Conservation (phyloP, 2,329 filamentous ascomycete species). For the Neonectria hederae region DNA sequence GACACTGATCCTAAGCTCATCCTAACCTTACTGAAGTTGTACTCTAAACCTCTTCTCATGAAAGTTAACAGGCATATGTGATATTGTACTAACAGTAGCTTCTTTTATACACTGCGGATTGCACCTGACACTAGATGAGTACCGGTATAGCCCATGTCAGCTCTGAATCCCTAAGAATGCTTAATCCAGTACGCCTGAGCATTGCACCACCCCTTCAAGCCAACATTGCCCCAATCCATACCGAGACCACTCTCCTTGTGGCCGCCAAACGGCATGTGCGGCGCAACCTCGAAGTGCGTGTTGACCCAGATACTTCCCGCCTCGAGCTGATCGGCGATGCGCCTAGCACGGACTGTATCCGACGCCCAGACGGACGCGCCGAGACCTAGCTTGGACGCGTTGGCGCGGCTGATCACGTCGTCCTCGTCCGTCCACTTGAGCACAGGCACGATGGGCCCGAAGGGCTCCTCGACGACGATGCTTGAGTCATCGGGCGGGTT, state of each 20-base stretch:
- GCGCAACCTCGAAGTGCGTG: conserved; percentile 51
- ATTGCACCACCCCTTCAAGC: conserved; percentile 31
- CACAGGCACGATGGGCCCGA: conserved; percentile 69
- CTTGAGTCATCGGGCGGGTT: conserved; percentile 66
- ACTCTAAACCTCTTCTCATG: too few species aligned
- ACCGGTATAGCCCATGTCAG: too few species aligned
- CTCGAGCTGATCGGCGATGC: conserved; percentile 63
- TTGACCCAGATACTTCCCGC: conserved; percentile 71
- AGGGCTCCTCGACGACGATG: conserved; percentile 65
- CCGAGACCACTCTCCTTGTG: conserved; percentile 63
- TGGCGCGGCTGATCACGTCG: conserved; percentile 66
- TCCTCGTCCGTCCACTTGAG: conserved; percentile 69
- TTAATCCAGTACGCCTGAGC: conserved; percentile 23
- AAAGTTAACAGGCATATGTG: too few species aligned
- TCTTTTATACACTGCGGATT: too few species aligned
- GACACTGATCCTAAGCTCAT: too few species aligned
- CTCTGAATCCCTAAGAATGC: background rate
- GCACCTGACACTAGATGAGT: too few species aligned
- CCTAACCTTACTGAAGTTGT: too few species aligned
- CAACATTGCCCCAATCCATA: conserved; percentile 52
- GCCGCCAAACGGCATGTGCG: conserved; percentile 57
- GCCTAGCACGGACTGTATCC: conserved; percentile 59
- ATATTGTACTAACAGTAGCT: too few species aligned
- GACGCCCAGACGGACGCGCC: conserved; percentile 67
- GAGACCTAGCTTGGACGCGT: conserved; percentile 61